Evolutionary conservation across 305 asterid genomes (phyloP).

Genomic region (Ruellia speciosa): DNA sequence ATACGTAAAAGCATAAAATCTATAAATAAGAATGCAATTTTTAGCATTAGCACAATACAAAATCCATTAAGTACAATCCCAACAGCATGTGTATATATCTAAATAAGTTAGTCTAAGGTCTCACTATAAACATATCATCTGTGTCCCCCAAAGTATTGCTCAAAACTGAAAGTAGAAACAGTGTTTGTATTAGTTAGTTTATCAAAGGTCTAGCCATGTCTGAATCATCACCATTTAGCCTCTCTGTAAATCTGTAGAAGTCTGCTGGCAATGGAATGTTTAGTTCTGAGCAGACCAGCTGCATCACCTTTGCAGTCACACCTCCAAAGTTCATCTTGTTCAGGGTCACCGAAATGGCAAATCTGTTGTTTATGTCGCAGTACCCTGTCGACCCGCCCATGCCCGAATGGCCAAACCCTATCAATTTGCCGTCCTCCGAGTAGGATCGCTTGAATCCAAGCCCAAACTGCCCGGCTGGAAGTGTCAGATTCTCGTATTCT

Average conservation of each 20-base stretch:
- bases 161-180: background rate
- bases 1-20: no score
- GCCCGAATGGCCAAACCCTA: conserved; percentile 97
- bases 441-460: conserved; percentile 77
- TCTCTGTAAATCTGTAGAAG: conserved; percentile 43
- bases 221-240: conserved; percentile 34
- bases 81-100: no score
- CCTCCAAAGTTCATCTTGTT: conserved; percentile 80
- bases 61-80: no score
- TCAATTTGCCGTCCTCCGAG: conserved; percentile 50
- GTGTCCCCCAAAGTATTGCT: background rate
- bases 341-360: conserved; percentile 69
- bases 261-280: conserved; percentile 70
- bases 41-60: no score
- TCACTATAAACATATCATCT: background rate
- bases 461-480: conserved; percentile 61
- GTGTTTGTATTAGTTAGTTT: conserved; percentile 34
- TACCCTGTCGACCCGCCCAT: conserved; percentile 87
- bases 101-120: no score
- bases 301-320: conserved; percentile 69
- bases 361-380: conserved; percentile 61
- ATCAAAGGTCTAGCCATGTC: conserved; percentile 50
- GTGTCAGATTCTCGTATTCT: conserved; percentile 53
- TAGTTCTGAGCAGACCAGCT: conserved; percentile 82
- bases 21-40: no score